phyloP scores from a whole-genome alignment of 2,329 filamentous ascomycete genomes.

The Alternaria angustiovoidea region DNA sequence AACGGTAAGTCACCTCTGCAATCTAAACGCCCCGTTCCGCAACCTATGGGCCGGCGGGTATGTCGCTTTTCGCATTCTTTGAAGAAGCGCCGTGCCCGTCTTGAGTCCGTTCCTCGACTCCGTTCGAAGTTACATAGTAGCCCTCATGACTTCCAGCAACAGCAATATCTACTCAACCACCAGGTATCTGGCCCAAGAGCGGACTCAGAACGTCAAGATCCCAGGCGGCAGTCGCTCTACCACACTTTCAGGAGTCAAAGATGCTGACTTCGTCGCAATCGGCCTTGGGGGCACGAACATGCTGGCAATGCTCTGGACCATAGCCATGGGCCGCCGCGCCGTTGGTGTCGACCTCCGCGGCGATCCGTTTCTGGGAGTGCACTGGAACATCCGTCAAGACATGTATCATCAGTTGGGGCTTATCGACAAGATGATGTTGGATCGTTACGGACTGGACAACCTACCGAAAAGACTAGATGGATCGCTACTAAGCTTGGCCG shows the following conservation, averaged over 20 bases:
- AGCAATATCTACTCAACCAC: constrained; percentile 6
- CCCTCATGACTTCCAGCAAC: constrained; percentile 1
- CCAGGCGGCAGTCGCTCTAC: constrained; percentile 11
- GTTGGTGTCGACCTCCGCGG: constrained; percentile 27
- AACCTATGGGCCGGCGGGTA: not conserved
- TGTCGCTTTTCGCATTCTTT: not conserved
- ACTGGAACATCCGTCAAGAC: constrained; percentile 31
- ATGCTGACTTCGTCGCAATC: constrained; percentile 27
- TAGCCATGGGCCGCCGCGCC: constrained; percentile 23
- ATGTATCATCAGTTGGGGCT: constrained; percentile 29
- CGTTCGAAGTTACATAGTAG: not conserved
- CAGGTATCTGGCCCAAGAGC: constrained; percentile 13
- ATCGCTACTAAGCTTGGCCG: constrained; percentile 19
- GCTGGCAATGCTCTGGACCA: constrained; percentile 28
- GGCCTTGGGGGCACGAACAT: constrained; percentile 29
- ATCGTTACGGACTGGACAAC: constrained; percentile 19
- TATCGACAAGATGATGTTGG: constrained; percentile 29
- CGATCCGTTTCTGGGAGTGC: constrained; percentile 28
- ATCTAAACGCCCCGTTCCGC: not conserved
- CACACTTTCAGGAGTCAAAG: constrained; percentile 20
- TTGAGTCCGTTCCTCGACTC: not conserved
- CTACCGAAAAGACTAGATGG: constrained; percentile 23
- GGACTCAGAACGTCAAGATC: constrained; percentile 6
- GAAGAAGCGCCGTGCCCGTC: not conserved
- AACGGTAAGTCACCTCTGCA: constrained; percentile 1